A percentile compares a stretch with the other conserved stretches of the same genome.
Conservation (phyloP, 1,284 basidiomycete genomes). For the Mixia osmundae region DNA sequence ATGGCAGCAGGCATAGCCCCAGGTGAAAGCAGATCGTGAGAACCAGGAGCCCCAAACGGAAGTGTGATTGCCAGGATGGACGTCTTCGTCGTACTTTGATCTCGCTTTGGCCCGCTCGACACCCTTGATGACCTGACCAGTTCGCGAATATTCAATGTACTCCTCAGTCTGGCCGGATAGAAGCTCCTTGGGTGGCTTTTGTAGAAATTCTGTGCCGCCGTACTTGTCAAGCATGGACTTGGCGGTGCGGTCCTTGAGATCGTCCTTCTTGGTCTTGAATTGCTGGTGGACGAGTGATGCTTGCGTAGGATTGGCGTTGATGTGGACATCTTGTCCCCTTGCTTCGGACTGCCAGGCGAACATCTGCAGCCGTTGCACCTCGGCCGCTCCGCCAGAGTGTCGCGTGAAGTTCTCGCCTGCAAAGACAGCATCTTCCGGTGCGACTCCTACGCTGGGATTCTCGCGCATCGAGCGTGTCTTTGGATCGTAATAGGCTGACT, state of each 20-base stretch:
- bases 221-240: slow-evolving; percentile 69
- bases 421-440: slow-evolving; percentile 69
- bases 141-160: slow-evolving; percentile 88
- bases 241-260: slow-evolving; percentile 64
- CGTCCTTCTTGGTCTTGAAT: slow-evolving; percentile 76
- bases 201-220: slow-evolving; percentile 81
- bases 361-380: slow-evolving; percentile 72
- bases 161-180: slow-evolving; percentile 83
- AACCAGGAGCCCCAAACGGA: slow-evolving; percentile 94
- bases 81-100: slow-evolving; percentile 90
- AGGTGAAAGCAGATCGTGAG: slow-evolving; percentile 39
- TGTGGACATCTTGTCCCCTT: slow-evolving; percentile 77
- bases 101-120: slow-evolving; percentile 55
- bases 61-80: slow-evolving; percentile 81
- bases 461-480: slow-evolving; percentile 99
- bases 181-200: slow-evolving; percentile 66
- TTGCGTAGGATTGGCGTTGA: slow-evolving; percentile 89
- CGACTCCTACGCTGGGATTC: slow-evolving; percentile 52
- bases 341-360: slow-evolving; percentile 94
- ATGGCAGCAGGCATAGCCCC: slow-evolving; percentile 94
- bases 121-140: slow-evolving; percentile 80
- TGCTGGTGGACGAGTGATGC: slow-evolving; percentile 77
- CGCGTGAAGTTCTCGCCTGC: slow-evolving; percentile 93
- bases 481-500: slow-evolving; percentile 95
- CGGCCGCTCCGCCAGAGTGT: slow-evolving; percentile 66